Evolutionary conservation across 1,284 basidiomycete species (phyloP).

Genomic region (Taiwanofungus camphoratus): DNA sequence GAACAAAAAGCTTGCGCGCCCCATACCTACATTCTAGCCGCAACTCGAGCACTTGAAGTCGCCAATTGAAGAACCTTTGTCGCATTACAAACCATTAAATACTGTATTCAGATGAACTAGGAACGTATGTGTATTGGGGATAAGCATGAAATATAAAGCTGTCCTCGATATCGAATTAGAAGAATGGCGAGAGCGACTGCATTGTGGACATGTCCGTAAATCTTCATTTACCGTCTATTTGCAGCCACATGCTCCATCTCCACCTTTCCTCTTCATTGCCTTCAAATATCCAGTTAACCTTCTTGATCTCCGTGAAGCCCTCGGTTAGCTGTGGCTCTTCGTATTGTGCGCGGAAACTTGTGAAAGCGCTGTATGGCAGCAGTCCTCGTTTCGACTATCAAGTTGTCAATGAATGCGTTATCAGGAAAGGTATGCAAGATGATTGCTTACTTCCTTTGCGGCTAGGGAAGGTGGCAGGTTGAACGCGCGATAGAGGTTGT

Average conservation of each 20-base stretch:
- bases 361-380: conserved; percentile 63
- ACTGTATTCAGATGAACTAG: no score
- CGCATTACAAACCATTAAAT: no score
- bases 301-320: conserved; percentile 73
- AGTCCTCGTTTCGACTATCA: conserved; percentile 45
- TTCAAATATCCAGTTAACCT: conserved; percentile 75
- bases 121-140: no score
- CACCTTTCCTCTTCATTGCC: conserved; percentile 65
- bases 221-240: neutral
- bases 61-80: no score
- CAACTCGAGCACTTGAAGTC: no score
- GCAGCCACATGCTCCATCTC: conserved; percentile 67
- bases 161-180: no score
- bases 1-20: no score
- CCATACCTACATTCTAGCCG: no score
- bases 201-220: no score
- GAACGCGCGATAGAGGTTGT: conserved; percentile 80
- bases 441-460: conserved; percentile 21
- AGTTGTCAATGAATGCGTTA: neutral
- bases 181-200: no score
- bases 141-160: no score
- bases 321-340: conserved; percentile 64
- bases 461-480: conserved; percentile 42
- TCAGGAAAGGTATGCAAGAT: neutral
- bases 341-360: conserved; percentile 52